Percentiles rank a stretch among this genome's conserved stretches.
Conservation (phyloP, 257 asterid genomes). For the Nicotiana paniculata region DNA sequence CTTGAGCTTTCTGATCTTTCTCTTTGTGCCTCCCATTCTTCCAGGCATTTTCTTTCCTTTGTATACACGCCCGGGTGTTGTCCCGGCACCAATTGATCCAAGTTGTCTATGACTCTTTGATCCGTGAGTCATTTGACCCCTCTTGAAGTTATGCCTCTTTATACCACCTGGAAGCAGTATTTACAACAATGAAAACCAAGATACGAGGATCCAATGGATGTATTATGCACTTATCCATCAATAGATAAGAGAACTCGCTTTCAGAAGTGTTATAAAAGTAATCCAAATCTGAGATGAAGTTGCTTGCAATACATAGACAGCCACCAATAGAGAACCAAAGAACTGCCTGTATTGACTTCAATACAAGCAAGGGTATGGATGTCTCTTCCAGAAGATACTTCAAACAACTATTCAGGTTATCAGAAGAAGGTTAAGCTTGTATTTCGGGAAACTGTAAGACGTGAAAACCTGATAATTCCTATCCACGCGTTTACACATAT, state of each 20-base stretch:
- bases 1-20: conserved; percentile 77
- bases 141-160: conserved; percentile 84
- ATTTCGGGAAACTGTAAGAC: background rate
- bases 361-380: background rate
- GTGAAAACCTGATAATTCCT: background rate
- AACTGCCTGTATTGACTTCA: background rate
- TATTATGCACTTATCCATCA: background rate
- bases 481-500: background rate
- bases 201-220: background rate
- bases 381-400: background rate
- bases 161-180: conserved; percentile 68
- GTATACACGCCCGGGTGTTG: conserved; percentile 94
- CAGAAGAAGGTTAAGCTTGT: background rate
- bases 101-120: conserved; percentile 91
- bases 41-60: conserved; percentile 98
- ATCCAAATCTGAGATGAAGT: background rate
- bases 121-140: conserved; percentile 96
- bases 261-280: background rate
- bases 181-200: background rate
- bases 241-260: background rate
- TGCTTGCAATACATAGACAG: background rate
- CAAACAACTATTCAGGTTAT: background rate
- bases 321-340: background rate
- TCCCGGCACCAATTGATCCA: conserved; percentile 97
- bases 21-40: conserved; percentile 90